Percentiles rank a stretch among this genome's conserved stretches.
These are phyloP conservation scores for Phytophthora kernoviae DNA, from an alignment of 352 stramenopile genomes.

Conservation along the genomic window DNA sequence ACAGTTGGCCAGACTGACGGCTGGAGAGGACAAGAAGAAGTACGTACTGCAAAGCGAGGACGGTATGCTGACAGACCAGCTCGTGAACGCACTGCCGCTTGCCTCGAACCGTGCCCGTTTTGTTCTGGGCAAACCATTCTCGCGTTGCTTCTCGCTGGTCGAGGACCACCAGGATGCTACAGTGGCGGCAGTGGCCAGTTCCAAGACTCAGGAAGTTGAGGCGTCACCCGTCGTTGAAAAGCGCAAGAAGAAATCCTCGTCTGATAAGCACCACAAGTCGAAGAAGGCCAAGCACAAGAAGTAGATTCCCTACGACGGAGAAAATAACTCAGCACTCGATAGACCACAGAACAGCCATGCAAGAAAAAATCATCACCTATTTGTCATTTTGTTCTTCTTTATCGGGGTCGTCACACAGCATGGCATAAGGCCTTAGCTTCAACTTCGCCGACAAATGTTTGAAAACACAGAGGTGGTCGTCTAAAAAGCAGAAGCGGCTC, in stretches of 20 bases:
- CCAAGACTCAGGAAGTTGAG: conserved; percentile 14
- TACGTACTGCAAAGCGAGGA: conserved; percentile 69
- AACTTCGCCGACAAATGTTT: conserved; percentile 10
- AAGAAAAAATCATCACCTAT: conserved; percentile 41
- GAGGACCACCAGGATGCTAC: conserved; percentile 39
- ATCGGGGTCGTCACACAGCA: conserved; percentile 3
- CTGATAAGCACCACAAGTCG: conserved; percentile 45
- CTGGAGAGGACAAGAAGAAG: conserved; percentile 41
- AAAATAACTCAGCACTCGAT: conserved; percentile 42
- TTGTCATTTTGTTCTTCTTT: conserved; percentile 40
- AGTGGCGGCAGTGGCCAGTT: conserved; percentile 3
- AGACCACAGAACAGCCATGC: conserved; percentile 15
- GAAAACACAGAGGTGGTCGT: conserved; percentile 29
- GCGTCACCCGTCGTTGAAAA: conserved; percentile 24
- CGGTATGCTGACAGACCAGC: conserved; percentile 65
- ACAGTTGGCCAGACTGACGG: conserved; percentile 48
- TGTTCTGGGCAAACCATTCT: conserved; percentile 74
- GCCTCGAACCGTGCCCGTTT: conserved; percentile 63
- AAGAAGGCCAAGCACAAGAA: conserved; percentile 70
- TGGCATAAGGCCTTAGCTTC: conserved; percentile 4
- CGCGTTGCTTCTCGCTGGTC: conserved; percentile 75
- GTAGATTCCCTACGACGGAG: conserved; percentile 21
- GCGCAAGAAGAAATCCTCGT: conserved; percentile 40
- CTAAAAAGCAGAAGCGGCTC: conserved; percentile 86
- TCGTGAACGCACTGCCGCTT: conserved; percentile 76